Evolutionary conservation across 192 early-diverging fungal genomes (phyloP).

Genomic region (Linnemannia exigua): DNA sequence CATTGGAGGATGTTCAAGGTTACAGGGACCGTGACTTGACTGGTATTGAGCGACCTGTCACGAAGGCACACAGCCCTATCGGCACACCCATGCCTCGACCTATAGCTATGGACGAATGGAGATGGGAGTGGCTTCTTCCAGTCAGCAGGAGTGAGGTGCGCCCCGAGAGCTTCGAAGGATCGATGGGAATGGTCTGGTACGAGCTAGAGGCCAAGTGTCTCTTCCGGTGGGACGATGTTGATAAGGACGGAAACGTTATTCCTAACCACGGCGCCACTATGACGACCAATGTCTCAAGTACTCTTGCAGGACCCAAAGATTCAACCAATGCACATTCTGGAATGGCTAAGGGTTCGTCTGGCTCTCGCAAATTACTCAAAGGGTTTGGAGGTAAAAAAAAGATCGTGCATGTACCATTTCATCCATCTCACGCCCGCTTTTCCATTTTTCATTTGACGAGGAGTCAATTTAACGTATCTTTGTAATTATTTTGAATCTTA

Average conservation of each 20-base stretch:
- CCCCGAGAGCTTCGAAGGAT: slow-evolving; percentile 45
- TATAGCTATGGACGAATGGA: slow-evolving; percentile 28
- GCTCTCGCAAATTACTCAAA: slow-evolving; percentile 23
- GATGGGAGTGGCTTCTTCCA: slow-evolving; percentile 54
- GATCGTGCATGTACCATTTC: background rate
- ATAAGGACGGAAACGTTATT: slow-evolving; percentile 10
- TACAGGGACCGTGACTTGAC: background rate
- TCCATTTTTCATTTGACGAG: background rate
- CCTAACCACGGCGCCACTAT: background rate
- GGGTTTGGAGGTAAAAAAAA: slow-evolving; percentile 32
- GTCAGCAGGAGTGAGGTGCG: slow-evolving; percentile 28
- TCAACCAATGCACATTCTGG: background rate
- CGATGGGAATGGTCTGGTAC: slow-evolving; percentile 48
- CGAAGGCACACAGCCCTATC: background rate
- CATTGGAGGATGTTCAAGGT: background rate
- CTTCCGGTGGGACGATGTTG: slow-evolving; percentile 47
- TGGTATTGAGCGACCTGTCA: background rate
- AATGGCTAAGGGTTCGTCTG: background rate
- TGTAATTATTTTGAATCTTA: no score
- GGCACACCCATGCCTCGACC: background rate
- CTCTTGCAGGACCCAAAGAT: background rate
- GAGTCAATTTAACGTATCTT: background rate
- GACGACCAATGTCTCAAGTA: background rate
- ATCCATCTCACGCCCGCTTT: background rate
- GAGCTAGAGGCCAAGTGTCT: slow-evolving; percentile 52